Evolutionary conservation across 2,329 filamentous ascomycete species (phyloP).

Genomic region (Samsoniella hepiali): DNA sequence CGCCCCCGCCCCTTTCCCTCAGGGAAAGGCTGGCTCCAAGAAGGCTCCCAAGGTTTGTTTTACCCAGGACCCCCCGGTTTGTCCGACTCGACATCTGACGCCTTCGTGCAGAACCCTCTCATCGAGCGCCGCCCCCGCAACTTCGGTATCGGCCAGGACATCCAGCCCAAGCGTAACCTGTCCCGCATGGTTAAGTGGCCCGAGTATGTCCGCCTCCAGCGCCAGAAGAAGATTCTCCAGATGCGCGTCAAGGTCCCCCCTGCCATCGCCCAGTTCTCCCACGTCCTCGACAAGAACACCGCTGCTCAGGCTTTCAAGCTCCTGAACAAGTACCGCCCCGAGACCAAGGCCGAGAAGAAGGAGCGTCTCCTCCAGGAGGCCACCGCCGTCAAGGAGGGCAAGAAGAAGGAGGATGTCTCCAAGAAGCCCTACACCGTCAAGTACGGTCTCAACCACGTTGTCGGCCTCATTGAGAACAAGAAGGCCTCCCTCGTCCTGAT

Average conservation of each 20-base stretch:
- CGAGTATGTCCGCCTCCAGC: constrained; percentile 97
- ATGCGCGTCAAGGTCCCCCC: constrained; percentile 98
- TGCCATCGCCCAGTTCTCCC: constrained; percentile 95
- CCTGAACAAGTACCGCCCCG: constrained; percentile 99
- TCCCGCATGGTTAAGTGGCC: constrained; percentile 99
- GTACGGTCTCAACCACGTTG: constrained; percentile 99
- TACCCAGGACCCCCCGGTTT: not conserved
- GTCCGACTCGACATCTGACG: not conserved
- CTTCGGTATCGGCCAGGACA: constrained; percentile 98
- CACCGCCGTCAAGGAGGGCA: constrained; percentile 94
- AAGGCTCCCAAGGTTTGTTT: constrained; percentile 90
- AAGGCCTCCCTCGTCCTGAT: constrained; percentile 98
- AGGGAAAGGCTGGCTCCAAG: constrained; percentile 87
- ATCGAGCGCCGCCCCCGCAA: constrained; percentile 97
- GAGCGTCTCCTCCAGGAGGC: constrained; percentile 98
- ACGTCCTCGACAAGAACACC: constrained; percentile 94
- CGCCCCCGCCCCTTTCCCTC: constrained; percentile 93
- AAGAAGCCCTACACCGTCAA: constrained; percentile 99
- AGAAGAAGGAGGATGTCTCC: constrained; percentile 99
- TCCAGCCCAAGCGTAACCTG: constrained; percentile 93
- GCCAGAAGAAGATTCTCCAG: constrained; percentile 92
- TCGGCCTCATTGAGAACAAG: constrained; percentile 98
- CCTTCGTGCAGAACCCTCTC: constrained; percentile 77
- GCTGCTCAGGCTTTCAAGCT: constrained; percentile 98
- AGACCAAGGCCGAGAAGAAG: constrained; percentile 99